Percentiles rank a stretch among this genome's conserved stretches.
Evolutionary conservation across 2,329 filamentous ascomycete genomes (phyloP).

Genomic region (Stemphylium beticola): DNA sequence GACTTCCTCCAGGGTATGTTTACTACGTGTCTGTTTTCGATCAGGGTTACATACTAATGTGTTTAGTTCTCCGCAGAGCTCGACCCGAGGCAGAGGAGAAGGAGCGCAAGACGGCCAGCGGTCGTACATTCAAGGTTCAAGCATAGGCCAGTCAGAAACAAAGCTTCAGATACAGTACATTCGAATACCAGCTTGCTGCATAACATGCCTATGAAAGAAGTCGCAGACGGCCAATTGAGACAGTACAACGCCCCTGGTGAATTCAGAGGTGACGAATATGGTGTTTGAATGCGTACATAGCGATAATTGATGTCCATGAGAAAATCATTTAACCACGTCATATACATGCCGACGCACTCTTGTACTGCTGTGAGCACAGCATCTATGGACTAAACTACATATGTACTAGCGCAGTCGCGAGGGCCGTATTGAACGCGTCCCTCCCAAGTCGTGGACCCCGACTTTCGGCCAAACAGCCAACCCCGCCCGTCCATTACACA

Average conservation of each 20-base stretch:
- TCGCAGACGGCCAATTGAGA: neutral
- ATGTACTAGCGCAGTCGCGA: slow-evolving; percentile 24
- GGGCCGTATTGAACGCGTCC: slow-evolving; percentile 27
- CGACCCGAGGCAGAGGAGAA: slow-evolving; percentile 95
- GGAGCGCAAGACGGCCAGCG: slow-evolving; percentile 97
- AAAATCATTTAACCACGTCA: neutral
- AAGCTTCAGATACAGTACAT: neutral
- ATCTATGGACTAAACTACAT: slow-evolving; percentile 1
- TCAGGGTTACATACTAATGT: slow-evolving; percentile 43
- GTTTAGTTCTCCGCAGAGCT: slow-evolving; percentile 87
- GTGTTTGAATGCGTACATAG: neutral
- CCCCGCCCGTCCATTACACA: slow-evolving; percentile 7
- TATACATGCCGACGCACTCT: neutral
- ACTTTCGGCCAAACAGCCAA: slow-evolving; percentile 11
- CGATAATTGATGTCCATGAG: neutral
- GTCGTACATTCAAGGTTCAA: slow-evolving; percentile 82
- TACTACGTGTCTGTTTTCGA: neutral
- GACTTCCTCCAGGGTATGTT: slow-evolving; percentile 92
- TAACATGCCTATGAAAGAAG: neutral
- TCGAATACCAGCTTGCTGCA: neutral
- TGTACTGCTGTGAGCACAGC: neutral
- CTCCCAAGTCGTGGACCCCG: slow-evolving; percentile 10
- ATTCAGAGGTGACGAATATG: neutral
- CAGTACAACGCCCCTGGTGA: neutral
- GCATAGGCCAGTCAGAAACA: slow-evolving; percentile 28